These are phyloP conservation scores for Heliamphora exappendiculata DNA, from an alignment of 148 eudicot species.

Conservation along the genomic window DNA sequence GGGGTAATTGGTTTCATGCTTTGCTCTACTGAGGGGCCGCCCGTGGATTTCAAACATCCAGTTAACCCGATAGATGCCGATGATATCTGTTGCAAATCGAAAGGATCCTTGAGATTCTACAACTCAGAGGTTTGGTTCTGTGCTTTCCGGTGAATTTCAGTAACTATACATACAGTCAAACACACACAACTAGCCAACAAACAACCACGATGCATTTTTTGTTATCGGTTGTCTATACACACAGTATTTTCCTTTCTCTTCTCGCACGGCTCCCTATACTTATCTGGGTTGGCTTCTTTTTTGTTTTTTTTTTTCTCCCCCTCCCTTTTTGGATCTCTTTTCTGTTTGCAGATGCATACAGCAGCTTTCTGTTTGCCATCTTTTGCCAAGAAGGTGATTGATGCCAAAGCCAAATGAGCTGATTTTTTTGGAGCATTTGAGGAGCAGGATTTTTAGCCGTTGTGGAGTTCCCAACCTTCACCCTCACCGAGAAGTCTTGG, in stretches of 20 bases:
- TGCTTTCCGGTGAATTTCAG: neutral
- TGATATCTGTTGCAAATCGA: conserved; percentile 33
- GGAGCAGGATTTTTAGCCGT: neutral
- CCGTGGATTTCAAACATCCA: conserved; percentile 81
- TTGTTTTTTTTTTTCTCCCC: no score
- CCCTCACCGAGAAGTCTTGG: neutral
- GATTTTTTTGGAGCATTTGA: neutral
- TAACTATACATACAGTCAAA: neutral
- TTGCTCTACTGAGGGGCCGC: conserved; percentile 89
- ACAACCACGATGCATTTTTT: no score
- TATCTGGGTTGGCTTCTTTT: neutral
- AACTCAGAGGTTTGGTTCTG: conserved; percentile 63
- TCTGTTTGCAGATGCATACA: conserved; percentile 55
- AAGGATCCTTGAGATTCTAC: conserved; percentile 79
- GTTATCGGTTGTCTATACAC: no score
- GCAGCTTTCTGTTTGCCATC: conserved; percentile 98
- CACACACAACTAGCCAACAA: no score
- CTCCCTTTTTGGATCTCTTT: no score
- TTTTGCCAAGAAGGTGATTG: conserved; percentile 84
- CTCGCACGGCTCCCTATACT: neutral
- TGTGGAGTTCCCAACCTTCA: neutral
- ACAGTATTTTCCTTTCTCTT: no score
- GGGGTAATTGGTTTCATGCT: conserved; percentile 97
- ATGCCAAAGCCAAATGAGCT: conserved; percentile 43
- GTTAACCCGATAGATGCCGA: conserved; percentile 69